Evolutionary conservation across 352 stramenopile species (phyloP), one percentile per base, ranked within the genome.

Genomic region (Globisporangium camurandrum): DNA sequence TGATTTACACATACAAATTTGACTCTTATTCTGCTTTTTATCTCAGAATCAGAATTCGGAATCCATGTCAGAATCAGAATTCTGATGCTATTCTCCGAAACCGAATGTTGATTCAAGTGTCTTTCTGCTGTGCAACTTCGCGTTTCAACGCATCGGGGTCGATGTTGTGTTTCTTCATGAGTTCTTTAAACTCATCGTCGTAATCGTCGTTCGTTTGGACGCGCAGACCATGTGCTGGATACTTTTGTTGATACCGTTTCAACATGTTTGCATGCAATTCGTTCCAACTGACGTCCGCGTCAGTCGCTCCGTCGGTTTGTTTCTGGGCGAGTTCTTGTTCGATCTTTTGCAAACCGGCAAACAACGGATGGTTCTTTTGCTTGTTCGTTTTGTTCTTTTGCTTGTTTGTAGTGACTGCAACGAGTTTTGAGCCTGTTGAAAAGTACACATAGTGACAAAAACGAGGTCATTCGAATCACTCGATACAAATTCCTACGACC

Each of bases 151-250:
- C 61, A 1, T 81, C 62, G 5, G 74, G 51, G 45, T 85, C 61
- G 38, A 91, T 81, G 59, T 91, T 82, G 64, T 91, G 70, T 49
- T 88, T 85, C 33, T 77, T 69, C 34, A 91, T 55, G 37, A 91
- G 64, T 41, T 87, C 80, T 43, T 88, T 85, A 55, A 91, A 91
- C 59, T 91, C 80, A 41, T 91, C 76, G 62, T 91, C 75, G 62
- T 91, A 91, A 45, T 75, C 69, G 57, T 90, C 79, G 51, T 67
- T 71, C 41, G 76, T 66, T 4, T 67, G 60, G 31, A 84, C 49
- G 26, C 70, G 73, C 12, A 62, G 61, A 0, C 80, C 80, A 44
- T 91, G 71, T 23, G 78, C 48, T 23, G 80, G 80, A 59, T 73
- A 91, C 57, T 91, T 91, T 39, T 91, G 66, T 61, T 91, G 61